A percentile compares a stretch with the other conserved stretches of the same genome.
Conservation (phyloP, 2,329 filamentous ascomycete genomes). For the Colletotrichum liriopes region DNA sequence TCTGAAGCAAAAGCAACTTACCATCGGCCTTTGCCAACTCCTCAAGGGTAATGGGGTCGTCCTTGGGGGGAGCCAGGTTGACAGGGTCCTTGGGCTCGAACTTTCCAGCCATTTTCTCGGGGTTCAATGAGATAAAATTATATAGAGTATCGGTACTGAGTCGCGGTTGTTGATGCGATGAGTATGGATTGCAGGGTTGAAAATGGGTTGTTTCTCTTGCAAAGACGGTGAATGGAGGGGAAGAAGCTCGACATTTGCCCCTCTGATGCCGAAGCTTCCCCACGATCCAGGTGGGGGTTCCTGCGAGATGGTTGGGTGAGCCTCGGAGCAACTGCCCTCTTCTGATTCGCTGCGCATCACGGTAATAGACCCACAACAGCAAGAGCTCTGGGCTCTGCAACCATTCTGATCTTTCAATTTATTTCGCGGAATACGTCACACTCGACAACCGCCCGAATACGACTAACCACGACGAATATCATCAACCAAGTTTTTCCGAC, state of each 20-base stretch:
- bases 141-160: background rate
- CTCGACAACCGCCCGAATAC: background rate
- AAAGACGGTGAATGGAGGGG: conserved; percentile 26
- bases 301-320: conserved; percentile 16
- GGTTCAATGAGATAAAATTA: conserved; percentile 25
- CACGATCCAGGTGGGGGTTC: conserved; percentile 33
- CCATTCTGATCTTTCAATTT: background rate
- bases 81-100: conserved; percentile 87
- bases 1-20: conserved; percentile 61
- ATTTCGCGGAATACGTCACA: conserved; percentile 35
- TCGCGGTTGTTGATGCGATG: background rate
- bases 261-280: conserved; percentile 38
- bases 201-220: background rate
- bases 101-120: conserved; percentile 68
- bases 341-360: conserved; percentile 28
- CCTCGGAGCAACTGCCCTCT: conserved; percentile 21
- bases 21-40: conserved; percentile 88
- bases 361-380: conserved; percentile 21
- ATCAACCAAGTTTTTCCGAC: background rate
- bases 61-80: conserved; percentile 85
- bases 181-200: background rate
- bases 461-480: background rate
- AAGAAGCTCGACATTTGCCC: conserved; percentile 39
- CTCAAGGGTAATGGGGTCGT: conserved; percentile 86
- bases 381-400: conserved; percentile 29